Base-by-base conservation (phyloP, 345 rosid genomes). In the Odontarrhena argentea region DNA sequence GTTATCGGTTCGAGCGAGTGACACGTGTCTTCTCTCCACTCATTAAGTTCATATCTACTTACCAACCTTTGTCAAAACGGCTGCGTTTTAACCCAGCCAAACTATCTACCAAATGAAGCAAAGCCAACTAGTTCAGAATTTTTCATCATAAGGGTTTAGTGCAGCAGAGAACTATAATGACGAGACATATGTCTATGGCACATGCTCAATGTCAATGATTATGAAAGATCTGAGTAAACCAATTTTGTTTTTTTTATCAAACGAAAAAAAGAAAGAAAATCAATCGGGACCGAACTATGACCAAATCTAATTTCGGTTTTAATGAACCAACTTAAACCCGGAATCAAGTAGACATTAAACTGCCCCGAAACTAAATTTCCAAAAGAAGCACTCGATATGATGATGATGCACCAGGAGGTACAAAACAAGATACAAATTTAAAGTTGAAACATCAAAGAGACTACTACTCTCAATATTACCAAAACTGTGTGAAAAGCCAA, bases 1-100 rank as follows among this genome's bases (percentile, higher is more conserved):
- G 42, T 53, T 63, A 63, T 76, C 68, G 59, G 72, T 43, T 49
- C 36, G 30, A 54, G 36, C 9, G 5, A 3, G 6, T 8, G 70
- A 55, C 80, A 79, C 83, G 83, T 79, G 70, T 65, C 62, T 6
- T 8, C 71, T 43, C 50, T 51, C 49, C 50, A 37, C 36, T 73
- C 77, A 59, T 51, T 52, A 11, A 53, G 62, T 65, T 65, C 71
- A 47, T 73, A 73, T 65, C 71, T 48, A 63, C 7, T 25, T 22
- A 1, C 4, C 36, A 6, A 5, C 6, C 11, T n/a, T 25, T 24
- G 13, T 2, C 0, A 0, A 10, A 70, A 62, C 74, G 63, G 3
- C 41, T 0, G 3, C 68, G 68, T 61, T 70, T 62, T 22, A 10
- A 38, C 58, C 41, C 10, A 40, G 38, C 52, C 69, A 1, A 4